Evolutionary conservation across 345 rosid species (phyloP), one percentile per base, ranked within the genome.

Genomic region (Gynandropsis gynandra): DNA sequence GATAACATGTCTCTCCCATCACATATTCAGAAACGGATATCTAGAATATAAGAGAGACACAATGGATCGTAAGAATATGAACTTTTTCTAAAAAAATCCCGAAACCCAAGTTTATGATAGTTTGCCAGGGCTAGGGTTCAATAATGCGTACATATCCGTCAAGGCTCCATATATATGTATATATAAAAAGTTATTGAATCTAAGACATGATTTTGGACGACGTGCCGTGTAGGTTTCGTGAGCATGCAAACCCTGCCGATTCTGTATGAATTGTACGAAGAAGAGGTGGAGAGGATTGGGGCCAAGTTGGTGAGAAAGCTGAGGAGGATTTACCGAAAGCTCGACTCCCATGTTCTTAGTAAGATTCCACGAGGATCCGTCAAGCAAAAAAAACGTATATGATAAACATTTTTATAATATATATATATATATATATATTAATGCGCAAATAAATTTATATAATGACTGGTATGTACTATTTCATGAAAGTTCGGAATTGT

Each of bases 351-450:
- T 18, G 74, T 87, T 67, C 78, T 92, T 13, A 74, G 81, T 67
- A 85, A 82, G 69, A 92, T 92, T 15, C 97, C 98, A 16, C 76
- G 95, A 59, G 90, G 86, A 6, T 67, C 88, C 4, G 75, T 63
- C 39, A 78, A 82, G 47, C 78, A 70, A 17, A 89, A 76, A 73
- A 83, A 81, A 61, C 33, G 13, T 56, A 47, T 52, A 40, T 81
- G 63, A 66, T 43, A n/a, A n/a, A 47, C 27, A 47, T 42, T 36
- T 29, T 52, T 38, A 8, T 33, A 4, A 13, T 39, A 4, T 39
- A 36, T 36, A n/a, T 36, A 36, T 9, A 9, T 36, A 36, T 9
- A 36, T 2, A 36, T 10, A 36, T 36, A 36, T 2, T 9, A 0
- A 36, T 9, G 10, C 40, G 10, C 4, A 36, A 7, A 9, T 36